Percentiles rank a stretch among this genome's conserved stretches.
Conservation (phyloP, 1,284 basidiomycete species). For the Calocybe gambosa region DNA sequence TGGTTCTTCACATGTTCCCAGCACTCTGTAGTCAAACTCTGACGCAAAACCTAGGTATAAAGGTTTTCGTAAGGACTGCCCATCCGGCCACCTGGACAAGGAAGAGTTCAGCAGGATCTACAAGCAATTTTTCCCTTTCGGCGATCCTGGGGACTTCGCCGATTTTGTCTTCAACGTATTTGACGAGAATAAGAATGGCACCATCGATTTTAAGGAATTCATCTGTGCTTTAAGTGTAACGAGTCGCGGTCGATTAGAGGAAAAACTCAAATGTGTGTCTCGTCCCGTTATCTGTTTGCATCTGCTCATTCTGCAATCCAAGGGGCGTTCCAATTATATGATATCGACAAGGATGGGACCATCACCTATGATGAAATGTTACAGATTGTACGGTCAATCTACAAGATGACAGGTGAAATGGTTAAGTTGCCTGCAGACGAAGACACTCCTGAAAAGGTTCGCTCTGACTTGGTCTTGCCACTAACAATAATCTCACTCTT, state of each 20-base stretch:
- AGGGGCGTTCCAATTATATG: slow-evolving; percentile 99
- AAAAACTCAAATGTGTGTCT: slow-evolving; percentile 93
- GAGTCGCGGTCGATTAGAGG: slow-evolving; percentile 88
- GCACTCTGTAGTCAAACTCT: not conserved
- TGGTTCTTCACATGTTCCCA: slow-evolving; percentile 49
- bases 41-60: slow-evolving; percentile 72
- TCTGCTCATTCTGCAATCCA: slow-evolving; percentile 18
- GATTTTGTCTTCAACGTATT: slow-evolving; percentile 99
- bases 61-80: slow-evolving; percentile 98
- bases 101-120: slow-evolving; percentile 97
- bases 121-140: slow-evolving; percentile 99
- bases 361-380: slow-evolving; percentile 99
- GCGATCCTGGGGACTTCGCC: slow-evolving; percentile 94
- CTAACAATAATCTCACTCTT: slow-evolving; percentile 6
- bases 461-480: slow-evolving; percentile 6
- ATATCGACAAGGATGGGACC: slow-evolving; percentile 95
- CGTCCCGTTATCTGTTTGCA: slow-evolving; percentile 12
- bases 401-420: slow-evolving; percentile 99
- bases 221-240: slow-evolving; percentile 97
- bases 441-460: slow-evolving; percentile 97
- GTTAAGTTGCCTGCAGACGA: slow-evolving; percentile 96
- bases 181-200: slow-evolving; percentile 93
- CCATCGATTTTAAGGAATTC: slow-evolving; percentile 98
- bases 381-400: slow-evolving; percentile 92
- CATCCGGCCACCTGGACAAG: slow-evolving; percentile 95